Conservation (phyloP, 1,139 yeast species). For the Magnusiomyces tetraspermus region DNA sequence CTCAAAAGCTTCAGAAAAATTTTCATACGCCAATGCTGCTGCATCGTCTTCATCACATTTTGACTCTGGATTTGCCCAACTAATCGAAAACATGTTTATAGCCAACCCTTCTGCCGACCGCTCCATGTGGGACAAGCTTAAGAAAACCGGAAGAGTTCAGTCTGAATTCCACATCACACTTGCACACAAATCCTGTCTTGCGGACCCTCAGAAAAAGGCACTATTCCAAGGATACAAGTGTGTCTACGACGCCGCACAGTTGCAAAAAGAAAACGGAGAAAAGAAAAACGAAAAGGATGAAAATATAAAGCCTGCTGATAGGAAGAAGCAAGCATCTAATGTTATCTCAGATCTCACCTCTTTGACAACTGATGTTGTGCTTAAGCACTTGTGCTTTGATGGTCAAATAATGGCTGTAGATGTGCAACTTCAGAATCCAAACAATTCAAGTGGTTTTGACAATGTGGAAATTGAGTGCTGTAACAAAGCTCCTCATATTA, state of each 20-base stretch:
- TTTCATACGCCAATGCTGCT: neutral
- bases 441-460: neutral
- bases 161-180: constrained; percentile 67
- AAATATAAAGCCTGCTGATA: neutral
- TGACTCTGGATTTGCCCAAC: constrained; percentile 4
- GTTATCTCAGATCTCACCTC: no score
- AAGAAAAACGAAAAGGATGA: neutral
- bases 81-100: constrained; percentile 19
- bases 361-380: constrained; percentile 39
- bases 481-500: constrained; percentile 11
- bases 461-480: neutral
- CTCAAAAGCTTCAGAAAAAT: neutral
- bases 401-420: constrained; percentile 47
- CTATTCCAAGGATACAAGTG: constrained; percentile 1
- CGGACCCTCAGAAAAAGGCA: constrained; percentile 6
- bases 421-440: constrained; percentile 35
- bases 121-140: constrained; percentile 28
- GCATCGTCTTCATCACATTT: no score
- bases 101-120: constrained; percentile 17
- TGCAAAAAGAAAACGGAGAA: neutral
- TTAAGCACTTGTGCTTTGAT: constrained; percentile 44
- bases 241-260: neutral
- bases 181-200: constrained; percentile 39
- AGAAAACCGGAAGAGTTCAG: constrained; percentile 39
- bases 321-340: no score